phyloP scores from a whole-genome alignment of 495 filamentous ascomycete species.

The Pyrenula massariospora region DNA sequence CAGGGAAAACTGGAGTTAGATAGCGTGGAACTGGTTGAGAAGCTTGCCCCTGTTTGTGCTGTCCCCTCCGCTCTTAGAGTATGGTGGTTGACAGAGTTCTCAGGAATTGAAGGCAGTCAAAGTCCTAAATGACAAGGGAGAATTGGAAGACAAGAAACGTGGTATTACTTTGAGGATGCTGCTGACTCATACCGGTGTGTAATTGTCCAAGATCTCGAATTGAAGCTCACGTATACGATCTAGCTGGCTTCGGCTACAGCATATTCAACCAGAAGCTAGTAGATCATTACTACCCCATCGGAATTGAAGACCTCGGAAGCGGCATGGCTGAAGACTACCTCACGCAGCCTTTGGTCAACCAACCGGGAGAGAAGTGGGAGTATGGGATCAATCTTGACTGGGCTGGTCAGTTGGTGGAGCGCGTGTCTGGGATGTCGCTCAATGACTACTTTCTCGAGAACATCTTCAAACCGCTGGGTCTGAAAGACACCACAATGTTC shows the following conservation, averaged over 20 bases:
- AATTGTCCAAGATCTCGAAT: background rate
- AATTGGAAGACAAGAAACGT: constrained; percentile 35
- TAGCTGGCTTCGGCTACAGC: constrained; percentile 36
- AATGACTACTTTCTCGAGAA: constrained; percentile 43
- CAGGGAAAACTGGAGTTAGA: constrained; percentile 40
- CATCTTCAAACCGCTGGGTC: constrained; percentile 44
- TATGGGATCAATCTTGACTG: constrained; percentile 53
- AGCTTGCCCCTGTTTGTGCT: constrained; percentile 27
- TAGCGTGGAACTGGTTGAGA: constrained; percentile 32
- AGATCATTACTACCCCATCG: constrained; percentile 30
- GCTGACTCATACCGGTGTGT: constrained; percentile 40
- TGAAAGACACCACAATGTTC: constrained; percentile 42
- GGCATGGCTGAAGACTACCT: constrained; percentile 26
- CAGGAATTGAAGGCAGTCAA: constrained; percentile 35
- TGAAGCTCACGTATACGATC: background rate
- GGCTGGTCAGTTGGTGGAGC: constrained; percentile 45
- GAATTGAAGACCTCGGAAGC: constrained; percentile 40
- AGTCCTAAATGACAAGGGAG: constrained; percentile 33
- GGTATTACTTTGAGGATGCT: constrained; percentile 52
- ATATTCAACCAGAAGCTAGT: constrained; percentile 42
- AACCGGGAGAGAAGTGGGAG: constrained; percentile 44
- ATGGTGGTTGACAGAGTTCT: background rate
- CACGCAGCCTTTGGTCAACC: constrained; percentile 35
- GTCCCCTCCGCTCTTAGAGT: background rate
- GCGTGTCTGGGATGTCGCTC: constrained; percentile 33